Base-by-base conservation (phyloP, 768 basidiomycete species). In the Amanita pallidorosea region DNA sequence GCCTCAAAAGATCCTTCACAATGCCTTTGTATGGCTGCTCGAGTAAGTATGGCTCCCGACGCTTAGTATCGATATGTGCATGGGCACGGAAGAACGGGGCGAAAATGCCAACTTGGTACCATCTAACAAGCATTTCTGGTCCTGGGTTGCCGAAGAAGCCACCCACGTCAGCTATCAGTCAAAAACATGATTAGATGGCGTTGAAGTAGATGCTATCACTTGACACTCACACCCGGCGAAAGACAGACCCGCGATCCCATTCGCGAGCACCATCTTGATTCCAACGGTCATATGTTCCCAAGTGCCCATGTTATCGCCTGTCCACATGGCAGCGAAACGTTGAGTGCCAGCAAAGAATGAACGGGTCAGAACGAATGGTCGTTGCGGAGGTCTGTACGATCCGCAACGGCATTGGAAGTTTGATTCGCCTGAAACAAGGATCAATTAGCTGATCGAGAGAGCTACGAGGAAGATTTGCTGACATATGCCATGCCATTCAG, bases 111-210 rank as follows among this genome's bases (percentile, higher is more conserved):
- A 95, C 88, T 69, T 88, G 91, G 58, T 99, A 98, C 94, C 95
- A 99, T 44, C 96, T 76, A 7, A 93, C 84, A 31, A 99, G 80
- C 82, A 98, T 91, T 61, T 98, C 96, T 0, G 86, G 76, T 41
- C 85, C 81, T 0, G 96, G 94, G 65, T 98, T 94, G 15, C 95
- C 94, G 61, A 98, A 98, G 83, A 98, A 99, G 13, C 96, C 96
- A 17, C 96, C 95, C 47, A 98, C 93, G 60, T 99, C 96, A 54
- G 96, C 95, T 98, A 38, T 38, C 2, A 37, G 11, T 18, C 33
- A 13, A 47, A 1, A 5, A 27, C 15, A 23, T 12, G 7, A 25
- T 37, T 4, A 35, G 46, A 12, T 9, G 12, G 5, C 7, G 31
- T 15, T 46, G 11, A 17, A 18, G 42, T 8, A 34, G 12, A 4